Base-by-base conservation (phyloP, 2,329 filamentous ascomycete genomes). In the Calonectria multiphialidica region DNA sequence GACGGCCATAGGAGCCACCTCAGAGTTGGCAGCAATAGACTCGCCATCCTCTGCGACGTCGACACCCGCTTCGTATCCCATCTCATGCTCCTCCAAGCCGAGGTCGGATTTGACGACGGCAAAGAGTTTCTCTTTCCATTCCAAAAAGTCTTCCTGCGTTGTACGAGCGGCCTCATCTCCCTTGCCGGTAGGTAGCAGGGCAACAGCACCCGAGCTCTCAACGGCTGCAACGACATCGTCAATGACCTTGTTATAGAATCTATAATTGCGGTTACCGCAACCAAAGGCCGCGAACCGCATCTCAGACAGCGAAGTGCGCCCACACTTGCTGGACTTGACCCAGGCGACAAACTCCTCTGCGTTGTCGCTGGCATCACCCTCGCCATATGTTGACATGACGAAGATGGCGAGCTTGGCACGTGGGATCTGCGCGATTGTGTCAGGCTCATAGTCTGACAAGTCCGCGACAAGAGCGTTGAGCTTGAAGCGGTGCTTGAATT, bases 281-380 rank as follows among this genome's bases (percentile, higher is more conserved):
- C 68, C 68, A 44, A 70, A 70, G 5, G 50, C 61, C 10, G 30
- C 61, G 49, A 66, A 70, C 42, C 35, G 35, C 35, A 40, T 8
- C 42, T 65, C 18, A 70, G 15, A 13, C 65, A 40, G 7, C 33
- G 5, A 42, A 66, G 5, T 18, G 25, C 30, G 6, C 23, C 23
- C 5, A 45, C 47, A 12, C 30, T 40, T 8, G 25, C 35, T 53
- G 12, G n/a, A 57, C 15, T 23, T 23, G 23, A 57, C 37, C 61
- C 62, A 65, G 21, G 40, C 28, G 28, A 70, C 25, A 35, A 70
- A 70, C 12, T 70, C 61, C 21, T 44, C 47, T 3, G 68, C 68
- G 16, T 70, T 70, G 40, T 70, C 68, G 16, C 61, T 70, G 5
- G 68, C 61, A 12, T 70, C 68, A 16, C 68, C 68, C 21, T 70